Conservation (phyloP, 768 basidiomycete genomes). For the Phlebiopsis gigantea region DNA sequence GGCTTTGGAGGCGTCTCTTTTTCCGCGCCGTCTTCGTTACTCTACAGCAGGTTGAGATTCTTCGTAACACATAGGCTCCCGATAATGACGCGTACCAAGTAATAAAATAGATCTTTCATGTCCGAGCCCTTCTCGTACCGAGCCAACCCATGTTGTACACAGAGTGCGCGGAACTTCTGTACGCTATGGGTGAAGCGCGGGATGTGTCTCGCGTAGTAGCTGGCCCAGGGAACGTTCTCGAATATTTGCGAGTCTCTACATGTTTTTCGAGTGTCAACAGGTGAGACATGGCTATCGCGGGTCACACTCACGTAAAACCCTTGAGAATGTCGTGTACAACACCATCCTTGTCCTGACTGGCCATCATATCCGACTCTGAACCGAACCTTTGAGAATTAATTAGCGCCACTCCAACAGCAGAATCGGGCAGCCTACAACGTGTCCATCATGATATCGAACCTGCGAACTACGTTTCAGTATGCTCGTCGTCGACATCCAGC, state of each 20-base stretch:
- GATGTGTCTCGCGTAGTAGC: background rate
- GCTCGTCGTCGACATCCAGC: slow-evolving; percentile 5
- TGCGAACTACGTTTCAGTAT: background rate
- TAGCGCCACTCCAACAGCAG: slow-evolving; percentile 7
- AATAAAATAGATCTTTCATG: slow-evolving; percentile 38
- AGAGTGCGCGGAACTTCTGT: background rate
- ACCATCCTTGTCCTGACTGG: background rate
- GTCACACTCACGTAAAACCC: background rate
- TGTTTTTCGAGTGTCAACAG: background rate
- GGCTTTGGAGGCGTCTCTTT: slow-evolving; percentile 28
- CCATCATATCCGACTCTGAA: background rate
- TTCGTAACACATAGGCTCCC: background rate
- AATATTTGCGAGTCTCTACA: background rate
- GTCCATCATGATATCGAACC: slow-evolving; percentile 37
- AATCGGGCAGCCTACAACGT: slow-evolving; percentile 22
- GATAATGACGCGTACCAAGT: slow-evolving; percentile 27
- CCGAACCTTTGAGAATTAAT: slow-evolving; percentile 26
- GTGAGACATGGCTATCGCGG: background rate
- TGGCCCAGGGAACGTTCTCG: slow-evolving; percentile 10
- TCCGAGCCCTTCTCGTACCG: slow-evolving; percentile 28
- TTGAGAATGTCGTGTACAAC: background rate
- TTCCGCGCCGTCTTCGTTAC: slow-evolving; percentile 36
- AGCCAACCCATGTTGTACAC: background rate
- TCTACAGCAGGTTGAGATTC: slow-evolving; percentile 18
- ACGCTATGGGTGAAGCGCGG: background rate